Evolutionary conservation across 2,329 filamentous ascomycete species (phyloP).

Genomic region (Colletotrichum musicola): DNA sequence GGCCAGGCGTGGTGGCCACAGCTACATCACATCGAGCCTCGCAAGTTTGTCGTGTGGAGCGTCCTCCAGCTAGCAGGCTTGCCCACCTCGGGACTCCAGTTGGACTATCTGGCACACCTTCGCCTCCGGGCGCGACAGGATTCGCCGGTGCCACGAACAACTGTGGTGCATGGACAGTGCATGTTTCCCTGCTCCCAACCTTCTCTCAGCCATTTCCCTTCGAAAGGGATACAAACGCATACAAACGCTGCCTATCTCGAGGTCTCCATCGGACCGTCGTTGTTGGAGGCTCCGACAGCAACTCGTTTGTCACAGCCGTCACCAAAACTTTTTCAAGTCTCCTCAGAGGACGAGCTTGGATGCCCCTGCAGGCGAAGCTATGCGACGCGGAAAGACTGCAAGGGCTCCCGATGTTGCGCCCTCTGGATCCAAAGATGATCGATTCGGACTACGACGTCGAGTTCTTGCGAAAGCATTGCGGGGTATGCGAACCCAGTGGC

Average conservation of each 20-base stretch:
- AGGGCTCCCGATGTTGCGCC: slow-evolving; percentile 71
- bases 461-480: slow-evolving; percentile 67
- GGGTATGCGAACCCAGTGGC: slow-evolving; percentile 66
- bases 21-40: background rate
- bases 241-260: slow-evolving; percentile 71
- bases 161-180: slow-evolving; percentile 67
- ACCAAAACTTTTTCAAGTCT: slow-evolving; percentile 62
- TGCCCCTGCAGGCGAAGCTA: slow-evolving; percentile 69
- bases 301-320: slow-evolving; percentile 63
- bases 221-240: slow-evolving; percentile 71
- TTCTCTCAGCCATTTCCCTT: slow-evolving; percentile 69
- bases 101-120: background rate
- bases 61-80: background rate
- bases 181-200: slow-evolving; percentile 69
- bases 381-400: slow-evolving; percentile 67
- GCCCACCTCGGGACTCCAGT: background rate
- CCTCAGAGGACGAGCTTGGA: slow-evolving; percentile 65
- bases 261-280: slow-evolving; percentile 70
- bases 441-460: slow-evolving; percentile 60
- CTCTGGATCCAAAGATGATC: slow-evolving; percentile 59
- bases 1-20: background rate
- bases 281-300: slow-evolving; percentile 61
- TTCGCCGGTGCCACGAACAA: slow-evolving; percentile 3
- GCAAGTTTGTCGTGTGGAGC: background rate
- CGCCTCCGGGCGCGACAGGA: slow-evolving; percentile 10